A percentile compares a stretch with the other conserved stretches of the same genome.
Conservation (phyloP, 768 basidiomycete genomes). For the Mycena filopes region DNA sequence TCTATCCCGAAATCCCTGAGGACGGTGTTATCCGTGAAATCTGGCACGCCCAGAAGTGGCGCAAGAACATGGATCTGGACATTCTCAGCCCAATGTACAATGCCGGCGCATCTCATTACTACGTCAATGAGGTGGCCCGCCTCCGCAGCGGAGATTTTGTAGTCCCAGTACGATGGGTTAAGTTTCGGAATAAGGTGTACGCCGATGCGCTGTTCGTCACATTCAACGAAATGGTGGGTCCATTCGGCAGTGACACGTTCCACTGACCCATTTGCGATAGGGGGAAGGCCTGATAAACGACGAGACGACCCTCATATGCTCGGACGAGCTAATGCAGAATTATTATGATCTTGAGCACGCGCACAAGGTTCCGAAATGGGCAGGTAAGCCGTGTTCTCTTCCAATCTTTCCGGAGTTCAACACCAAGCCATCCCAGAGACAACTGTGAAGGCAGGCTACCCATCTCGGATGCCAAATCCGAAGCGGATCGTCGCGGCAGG, state of each 20-base stretch:
- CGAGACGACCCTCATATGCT: neutral
- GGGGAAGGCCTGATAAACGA: neutral
- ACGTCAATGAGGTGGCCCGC: neutral
- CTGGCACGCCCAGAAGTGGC: slow-evolving; percentile 11
- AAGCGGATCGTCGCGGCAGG: neutral
- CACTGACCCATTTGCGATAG: neutral
- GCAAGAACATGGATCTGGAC: slow-evolving; percentile 3
- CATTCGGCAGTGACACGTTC: neutral
- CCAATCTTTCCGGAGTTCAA: neutral
- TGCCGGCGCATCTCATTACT: neutral
- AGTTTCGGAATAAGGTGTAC: neutral
- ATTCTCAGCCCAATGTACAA: neutral
- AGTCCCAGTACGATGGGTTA: slow-evolving; percentile 10
- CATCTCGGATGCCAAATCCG: neutral
- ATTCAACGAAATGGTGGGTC: neutral
- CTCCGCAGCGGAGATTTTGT: neutral
- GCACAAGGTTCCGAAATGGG: neutral
- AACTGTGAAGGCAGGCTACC: neutral
- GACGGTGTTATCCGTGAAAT: slow-evolving; percentile 4
- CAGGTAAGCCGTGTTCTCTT: neutral
- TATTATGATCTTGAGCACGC: neutral
- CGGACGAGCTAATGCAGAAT: neutral
- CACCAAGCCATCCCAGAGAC: neutral
- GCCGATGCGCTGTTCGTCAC: neutral
- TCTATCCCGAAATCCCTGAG: slow-evolving; percentile 12